Evolutionary conservation across 2,329 filamentous ascomycete species (phyloP).

Genomic region (Colletotrichum noveboracense): DNA sequence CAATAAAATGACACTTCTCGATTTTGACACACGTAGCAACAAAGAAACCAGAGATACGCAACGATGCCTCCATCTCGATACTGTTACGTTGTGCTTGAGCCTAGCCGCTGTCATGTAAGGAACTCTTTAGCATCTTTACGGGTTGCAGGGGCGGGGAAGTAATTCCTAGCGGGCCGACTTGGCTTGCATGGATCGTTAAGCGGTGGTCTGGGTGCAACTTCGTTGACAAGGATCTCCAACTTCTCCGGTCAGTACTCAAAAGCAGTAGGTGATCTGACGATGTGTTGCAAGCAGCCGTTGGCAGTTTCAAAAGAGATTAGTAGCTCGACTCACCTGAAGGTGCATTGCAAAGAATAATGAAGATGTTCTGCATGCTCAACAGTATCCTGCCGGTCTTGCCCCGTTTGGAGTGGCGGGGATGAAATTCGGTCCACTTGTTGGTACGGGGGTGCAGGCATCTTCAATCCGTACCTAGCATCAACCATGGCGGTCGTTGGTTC

Average conservation of each 20-base stretch:
- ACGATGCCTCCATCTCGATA: background rate
- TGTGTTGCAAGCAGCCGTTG: background rate
- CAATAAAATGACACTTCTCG: fast-evolving
- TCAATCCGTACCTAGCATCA: background rate
- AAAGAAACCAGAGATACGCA: fast-evolving
- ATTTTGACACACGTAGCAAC: background rate
- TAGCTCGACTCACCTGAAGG: background rate
- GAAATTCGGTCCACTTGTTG: background rate
- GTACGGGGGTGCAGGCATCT: background rate
- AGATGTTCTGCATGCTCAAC: background rate
- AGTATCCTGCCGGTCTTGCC: background rate
- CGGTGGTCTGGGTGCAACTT: background rate
- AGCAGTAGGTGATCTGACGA: background rate
- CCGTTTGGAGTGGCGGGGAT: background rate
- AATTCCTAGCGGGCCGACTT: background rate
- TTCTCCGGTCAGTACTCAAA: background rate
- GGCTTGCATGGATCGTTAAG: background rate
- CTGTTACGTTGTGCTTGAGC: background rate
- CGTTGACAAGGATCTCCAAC: background rate
- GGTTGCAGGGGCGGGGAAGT: background rate
- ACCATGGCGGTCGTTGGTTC: background rate
- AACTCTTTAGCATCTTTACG: background rate
- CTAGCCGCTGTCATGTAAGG: background rate
- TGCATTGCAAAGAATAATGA: background rate
- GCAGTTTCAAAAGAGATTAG: background rate